phyloP scores from a whole-genome alignment of 73 alveolate genomes.

The Uronychia binucleata region DNA sequence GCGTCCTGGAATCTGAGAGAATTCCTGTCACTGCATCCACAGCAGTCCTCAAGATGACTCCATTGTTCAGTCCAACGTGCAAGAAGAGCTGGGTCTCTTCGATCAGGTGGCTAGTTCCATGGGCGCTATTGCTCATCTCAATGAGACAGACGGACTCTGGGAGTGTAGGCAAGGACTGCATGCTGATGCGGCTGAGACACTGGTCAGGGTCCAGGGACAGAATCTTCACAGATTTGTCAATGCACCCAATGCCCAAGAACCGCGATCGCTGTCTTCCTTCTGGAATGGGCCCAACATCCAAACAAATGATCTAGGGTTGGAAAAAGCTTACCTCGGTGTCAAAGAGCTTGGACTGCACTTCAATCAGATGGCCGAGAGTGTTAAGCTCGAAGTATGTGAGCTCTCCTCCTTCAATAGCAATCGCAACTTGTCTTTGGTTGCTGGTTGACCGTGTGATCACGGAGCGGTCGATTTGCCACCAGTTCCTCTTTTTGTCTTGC shows the following conservation, averaged over 20 bases:
- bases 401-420: constrained; percentile 96
- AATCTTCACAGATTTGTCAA: constrained; percentile 96
- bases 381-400: constrained; percentile 98
- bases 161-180: constrained; percentile 89
- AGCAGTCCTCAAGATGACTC: constrained; percentile 92
- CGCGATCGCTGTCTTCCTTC: constrained; percentile 91
- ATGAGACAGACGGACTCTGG: constrained; percentile 91
- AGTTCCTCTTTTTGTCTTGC: constrained; percentile 85
- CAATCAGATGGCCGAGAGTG: constrained; percentile 70
- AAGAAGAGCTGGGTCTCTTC: constrained; percentile 67
- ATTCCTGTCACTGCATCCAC: constrained; percentile 97
- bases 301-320: constrained; percentile 79
- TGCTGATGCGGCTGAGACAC: constrained; percentile 85
- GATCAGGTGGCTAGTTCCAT: constrained; percentile 28
- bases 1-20: constrained; percentile 91
- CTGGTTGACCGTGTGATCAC: constrained; percentile 84
- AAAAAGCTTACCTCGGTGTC: too few species aligned
- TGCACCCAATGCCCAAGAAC: constrained; percentile 94
- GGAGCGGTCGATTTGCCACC: constrained; percentile 79
- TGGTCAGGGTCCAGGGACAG: constrained; percentile 98
- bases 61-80: constrained; percentile 96
- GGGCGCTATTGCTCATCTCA: constrained; percentile 82
- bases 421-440: constrained; percentile 91
- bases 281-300: constrained; percentile 94
- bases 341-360: constrained; percentile 86